Conservation (phyloP, 768 basidiomycete species). For the Lenzites betulinus region DNA sequence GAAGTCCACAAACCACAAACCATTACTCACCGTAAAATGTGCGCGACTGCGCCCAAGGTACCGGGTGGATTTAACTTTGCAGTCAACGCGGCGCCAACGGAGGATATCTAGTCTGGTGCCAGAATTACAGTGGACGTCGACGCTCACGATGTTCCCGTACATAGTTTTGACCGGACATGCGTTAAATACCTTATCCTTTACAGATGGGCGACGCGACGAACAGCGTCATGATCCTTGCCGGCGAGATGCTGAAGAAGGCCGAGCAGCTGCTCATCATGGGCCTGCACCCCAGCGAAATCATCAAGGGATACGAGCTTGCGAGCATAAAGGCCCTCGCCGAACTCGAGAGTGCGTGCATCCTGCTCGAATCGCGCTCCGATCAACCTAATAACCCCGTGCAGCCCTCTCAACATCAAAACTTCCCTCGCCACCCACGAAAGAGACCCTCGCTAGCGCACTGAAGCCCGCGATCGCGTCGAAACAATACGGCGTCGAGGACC, state of each 20-base stretch:
- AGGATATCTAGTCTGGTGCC: too few species aligned
- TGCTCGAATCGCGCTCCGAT: not conserved
- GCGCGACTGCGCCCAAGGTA: too few species aligned
- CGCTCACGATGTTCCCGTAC: not conserved
- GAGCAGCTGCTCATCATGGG: conserved; percentile 95
- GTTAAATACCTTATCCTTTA: not conserved
- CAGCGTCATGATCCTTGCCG: conserved; percentile 91
- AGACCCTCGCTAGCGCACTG: conserved; percentile 72
- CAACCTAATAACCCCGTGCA: conserved; percentile 29
- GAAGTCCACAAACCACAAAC: too few species aligned
- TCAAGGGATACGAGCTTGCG: conserved; percentile 94
- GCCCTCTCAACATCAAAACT: conserved; percentile 71
- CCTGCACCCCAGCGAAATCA: conserved; percentile 94
- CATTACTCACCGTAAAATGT: too few species aligned
- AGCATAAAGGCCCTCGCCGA: conserved; percentile 80
- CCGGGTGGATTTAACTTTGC: too few species aligned
- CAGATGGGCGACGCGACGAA: conserved; percentile 98
- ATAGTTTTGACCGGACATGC: not conserved
- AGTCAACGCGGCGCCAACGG: too few species aligned
- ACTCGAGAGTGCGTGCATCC: conserved; percentile 74
- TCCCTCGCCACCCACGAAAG: conserved; percentile 70
- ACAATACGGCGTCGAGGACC: conserved; percentile 93
- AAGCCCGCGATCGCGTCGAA: conserved; percentile 95
- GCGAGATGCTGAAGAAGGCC: conserved; percentile 91
- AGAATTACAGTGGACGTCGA: too few species aligned